phyloP scores from a whole-genome alignment of 2,329 filamentous ascomycete genomes.

The Alternaria burnsii region DNA sequence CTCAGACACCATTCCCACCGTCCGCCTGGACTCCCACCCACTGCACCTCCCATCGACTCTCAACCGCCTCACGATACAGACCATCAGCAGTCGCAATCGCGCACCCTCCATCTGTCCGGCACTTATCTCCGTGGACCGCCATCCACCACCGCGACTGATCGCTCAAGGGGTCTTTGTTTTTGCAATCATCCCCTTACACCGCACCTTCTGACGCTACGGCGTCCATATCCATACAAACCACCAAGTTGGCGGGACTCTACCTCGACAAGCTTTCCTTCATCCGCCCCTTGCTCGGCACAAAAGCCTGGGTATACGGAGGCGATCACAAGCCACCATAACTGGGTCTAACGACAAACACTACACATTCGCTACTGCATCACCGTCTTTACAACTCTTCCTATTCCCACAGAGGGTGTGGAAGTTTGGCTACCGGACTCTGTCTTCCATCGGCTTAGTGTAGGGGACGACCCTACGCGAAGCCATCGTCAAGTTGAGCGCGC shows the following conservation, averaged over 20 bases:
- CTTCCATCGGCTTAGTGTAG: constrained; percentile 54
- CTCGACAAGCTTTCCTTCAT: constrained; percentile 75
- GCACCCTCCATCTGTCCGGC: constrained; percentile 19
- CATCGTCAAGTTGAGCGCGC: constrained; percentile 61
- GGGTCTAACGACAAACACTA: constrained; percentile 48
- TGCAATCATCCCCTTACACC: constrained; percentile 24
- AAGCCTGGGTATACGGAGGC: constrained; percentile 95
- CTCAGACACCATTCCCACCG: constrained; percentile 30
- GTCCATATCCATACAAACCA: constrained; percentile 62
- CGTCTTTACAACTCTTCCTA: constrained; percentile 33
- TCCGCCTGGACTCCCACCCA: constrained; percentile 37
- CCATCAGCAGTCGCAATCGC: constrained; percentile 17
- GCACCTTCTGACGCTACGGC: constrained; percentile 49
- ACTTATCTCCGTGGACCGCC: constrained; percentile 25
- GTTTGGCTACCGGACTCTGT: constrained; percentile 35
- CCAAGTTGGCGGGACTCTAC: constrained; percentile 93
- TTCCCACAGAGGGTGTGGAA: constrained; percentile 35
- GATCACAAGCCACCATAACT: constrained; percentile 95
- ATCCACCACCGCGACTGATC: constrained; percentile 40
- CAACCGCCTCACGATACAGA: constrained; percentile 5
- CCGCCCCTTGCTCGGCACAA: constrained; percentile 90
- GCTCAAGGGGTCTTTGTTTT: constrained; percentile 28
- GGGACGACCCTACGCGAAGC: constrained; percentile 58
- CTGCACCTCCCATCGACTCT: neutral
- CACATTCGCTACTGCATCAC: constrained; percentile 26